phyloP scores from a whole-genome alignment of 257 asterid genomes.

The Solanum ahanhuiri region DNA sequence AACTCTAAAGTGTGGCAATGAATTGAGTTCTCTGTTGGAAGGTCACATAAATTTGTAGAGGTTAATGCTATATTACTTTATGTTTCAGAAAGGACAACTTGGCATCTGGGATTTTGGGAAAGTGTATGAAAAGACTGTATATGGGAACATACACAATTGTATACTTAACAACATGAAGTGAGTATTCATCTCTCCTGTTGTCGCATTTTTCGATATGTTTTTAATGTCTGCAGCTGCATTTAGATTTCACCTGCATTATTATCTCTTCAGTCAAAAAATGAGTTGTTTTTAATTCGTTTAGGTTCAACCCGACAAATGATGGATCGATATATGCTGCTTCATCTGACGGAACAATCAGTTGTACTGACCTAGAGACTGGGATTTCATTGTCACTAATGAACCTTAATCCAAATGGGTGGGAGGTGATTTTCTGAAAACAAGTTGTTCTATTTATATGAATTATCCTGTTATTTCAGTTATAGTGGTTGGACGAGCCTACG shows the following conservation, averaged over 20 bases:
- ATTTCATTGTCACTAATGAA: slow-evolving; percentile 56
- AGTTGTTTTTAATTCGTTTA: slow-evolving; percentile 9
- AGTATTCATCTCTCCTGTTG: slow-evolving; percentile 16
- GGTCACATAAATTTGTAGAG: not conserved
- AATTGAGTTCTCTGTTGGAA: not conserved
- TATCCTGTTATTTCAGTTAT: not conserved
- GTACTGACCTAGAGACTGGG: slow-evolving; percentile 92
- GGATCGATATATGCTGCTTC: slow-evolving; percentile 82
- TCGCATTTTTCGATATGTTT: not conserved
- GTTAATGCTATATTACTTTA: not conserved
- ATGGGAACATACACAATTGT: slow-evolving; percentile 69
- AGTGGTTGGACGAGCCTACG: not conserved
- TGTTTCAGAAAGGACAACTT: slow-evolving; percentile 87
- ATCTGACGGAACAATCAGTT: slow-evolving; percentile 90
- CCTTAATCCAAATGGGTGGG: slow-evolving; percentile 96
- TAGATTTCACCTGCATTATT: not conserved
- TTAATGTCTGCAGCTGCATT: not conserved
- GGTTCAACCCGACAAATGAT: slow-evolving; percentile 69
- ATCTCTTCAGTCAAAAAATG: slow-evolving; percentile 3
- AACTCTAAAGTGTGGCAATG: not conserved
- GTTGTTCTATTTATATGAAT: not conserved
- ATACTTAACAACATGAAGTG: slow-evolving; percentile 88
- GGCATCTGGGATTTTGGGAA: slow-evolving; percentile 93
- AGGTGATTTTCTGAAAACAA: slow-evolving; percentile 32
- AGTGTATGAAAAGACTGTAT: slow-evolving; percentile 78